A percentile compares a stretch with the other conserved stretches of the same genome.
phyloP scores from a whole-genome alignment of 805 yeast species.

The Ascoidea rubescens region DNA sequence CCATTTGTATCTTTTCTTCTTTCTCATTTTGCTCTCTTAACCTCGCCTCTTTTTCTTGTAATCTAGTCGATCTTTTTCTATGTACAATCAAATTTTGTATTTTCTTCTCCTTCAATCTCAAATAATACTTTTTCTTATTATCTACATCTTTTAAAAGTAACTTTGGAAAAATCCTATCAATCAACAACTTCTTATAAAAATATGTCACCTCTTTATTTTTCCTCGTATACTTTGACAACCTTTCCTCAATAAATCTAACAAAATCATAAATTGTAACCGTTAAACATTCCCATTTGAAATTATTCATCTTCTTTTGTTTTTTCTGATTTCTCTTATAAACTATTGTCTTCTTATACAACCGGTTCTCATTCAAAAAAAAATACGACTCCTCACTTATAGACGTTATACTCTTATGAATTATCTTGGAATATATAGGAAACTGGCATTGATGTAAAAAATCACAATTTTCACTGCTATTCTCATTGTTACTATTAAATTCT shows the following conservation, averaged over 20 bases:
- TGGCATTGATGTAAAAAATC: background rate
- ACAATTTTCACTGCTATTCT: too few relatives aligned
- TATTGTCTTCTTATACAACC: background rate
- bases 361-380: background rate
- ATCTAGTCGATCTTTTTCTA: background rate
- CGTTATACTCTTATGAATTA: background rate
- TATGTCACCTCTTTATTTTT: too few relatives aligned
- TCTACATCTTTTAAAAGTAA: background rate
- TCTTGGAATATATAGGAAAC: background rate
- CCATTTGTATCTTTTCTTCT: background rate
- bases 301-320: too few relatives aligned
- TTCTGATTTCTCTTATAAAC: background rate
- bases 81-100: background rate
- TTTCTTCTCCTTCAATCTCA: background rate
- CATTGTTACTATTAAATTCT: too few relatives aligned
- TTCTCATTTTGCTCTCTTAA: background rate
- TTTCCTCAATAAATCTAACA: background rate
- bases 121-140: background rate
- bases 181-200: too few relatives aligned
- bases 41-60: background rate
- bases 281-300: background rate
- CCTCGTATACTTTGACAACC: background rate
- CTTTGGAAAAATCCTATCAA: background rate
- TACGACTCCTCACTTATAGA: background rate
- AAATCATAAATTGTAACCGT: background rate